A percentile compares a stretch with the other conserved stretches of the same genome.
Evolutionary conservation across 2,329 filamentous ascomycete species (phyloP).

Genomic region (Alternaria burnsii): DNA sequence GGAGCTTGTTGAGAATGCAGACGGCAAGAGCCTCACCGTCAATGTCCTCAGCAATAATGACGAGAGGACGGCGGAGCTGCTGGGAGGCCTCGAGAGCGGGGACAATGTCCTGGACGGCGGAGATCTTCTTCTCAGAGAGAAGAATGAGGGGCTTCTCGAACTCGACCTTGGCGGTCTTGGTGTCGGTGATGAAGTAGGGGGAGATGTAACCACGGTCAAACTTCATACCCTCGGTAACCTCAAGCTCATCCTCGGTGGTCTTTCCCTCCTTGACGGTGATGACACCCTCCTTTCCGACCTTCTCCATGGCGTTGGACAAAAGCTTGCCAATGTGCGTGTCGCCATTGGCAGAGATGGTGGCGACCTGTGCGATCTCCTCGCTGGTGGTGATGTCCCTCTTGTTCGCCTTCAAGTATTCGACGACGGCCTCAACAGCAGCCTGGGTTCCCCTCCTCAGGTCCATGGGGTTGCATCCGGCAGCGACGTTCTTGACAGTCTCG

Average conservation of each 20-base stretch:
- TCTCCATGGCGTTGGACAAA: conserved; percentile 99
- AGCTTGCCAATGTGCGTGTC: conserved; percentile 94
- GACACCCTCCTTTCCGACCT: conserved; percentile 99
- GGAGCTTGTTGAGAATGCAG: conserved; percentile 99
- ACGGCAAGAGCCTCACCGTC: conserved; percentile 98
- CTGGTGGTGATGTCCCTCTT: conserved; percentile 98
- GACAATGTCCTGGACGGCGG: conserved; percentile 97
- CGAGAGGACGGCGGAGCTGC: conserved; percentile 90
- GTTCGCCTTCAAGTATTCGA: conserved; percentile 93
- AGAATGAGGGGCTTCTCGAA: conserved; percentile 99
- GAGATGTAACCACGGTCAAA: conserved; percentile 99
- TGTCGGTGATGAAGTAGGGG: conserved; percentile 99
- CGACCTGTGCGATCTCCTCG: conserved; percentile 96
- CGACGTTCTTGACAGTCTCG: conserved; percentile 99
- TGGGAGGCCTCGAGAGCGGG: conserved; percentile 97
- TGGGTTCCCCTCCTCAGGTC: conserved; percentile 97
- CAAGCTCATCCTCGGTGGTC: conserved; percentile 96
- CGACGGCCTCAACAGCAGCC: conserved; percentile 92
- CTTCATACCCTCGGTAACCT: conserved; percentile 99
- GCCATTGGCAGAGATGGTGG: conserved; percentile 97
- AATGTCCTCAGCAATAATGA: conserved; percentile 99
- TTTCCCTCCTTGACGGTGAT: conserved; percentile 99
- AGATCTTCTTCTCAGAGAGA: conserved; percentile 99
- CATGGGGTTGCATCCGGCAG: conserved; percentile 99
- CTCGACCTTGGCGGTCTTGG: conserved; percentile 98